Percentiles rank a stretch among this genome's conserved stretches.
phyloP scores from a whole-genome alignment of 163 green algal genomes.

The Smithsoniella earleae region DNA sequence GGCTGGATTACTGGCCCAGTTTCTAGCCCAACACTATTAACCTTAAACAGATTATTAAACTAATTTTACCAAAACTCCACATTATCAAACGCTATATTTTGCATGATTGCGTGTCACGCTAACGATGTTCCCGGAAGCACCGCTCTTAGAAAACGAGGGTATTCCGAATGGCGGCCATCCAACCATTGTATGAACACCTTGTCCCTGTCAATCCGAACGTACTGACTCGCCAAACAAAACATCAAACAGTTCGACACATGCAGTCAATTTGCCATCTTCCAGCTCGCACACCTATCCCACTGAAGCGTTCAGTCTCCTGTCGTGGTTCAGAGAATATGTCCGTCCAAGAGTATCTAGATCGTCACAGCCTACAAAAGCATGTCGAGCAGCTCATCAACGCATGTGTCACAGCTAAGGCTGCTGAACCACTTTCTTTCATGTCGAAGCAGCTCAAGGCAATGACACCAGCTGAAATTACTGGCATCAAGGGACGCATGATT shows the following conservation, averaged over 20 bases:
- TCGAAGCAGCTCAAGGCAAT: slow-evolving; percentile 64
- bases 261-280: no score
- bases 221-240: not conserved
- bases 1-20: no score
- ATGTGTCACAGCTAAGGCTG: slow-evolving; percentile 76
- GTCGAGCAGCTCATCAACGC: slow-evolving; percentile 90
- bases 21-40: no score
- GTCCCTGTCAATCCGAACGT: not conserved
- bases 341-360: slow-evolving; percentile 80
- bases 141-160: no score
- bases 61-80: no score
- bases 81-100: no score
- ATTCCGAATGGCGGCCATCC: not conserved
- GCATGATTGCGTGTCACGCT: no score
- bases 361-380: slow-evolving; percentile 66
- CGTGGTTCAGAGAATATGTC: slow-evolving; percentile 16
- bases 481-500: slow-evolving; percentile 85
- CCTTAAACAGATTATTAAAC: no score
- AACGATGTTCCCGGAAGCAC: no score
- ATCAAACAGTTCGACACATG: not conserved
- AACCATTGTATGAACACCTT: not conserved
- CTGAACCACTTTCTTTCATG: slow-evolving; percentile 84
- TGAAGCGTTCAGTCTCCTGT: not conserved
- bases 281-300: not conserved
- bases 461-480: slow-evolving; percentile 68